These are phyloP conservation scores for Tuber borchii DNA, from an alignment of 495 filamentous ascomycete genomes.

Conservation along the genomic window DNA sequence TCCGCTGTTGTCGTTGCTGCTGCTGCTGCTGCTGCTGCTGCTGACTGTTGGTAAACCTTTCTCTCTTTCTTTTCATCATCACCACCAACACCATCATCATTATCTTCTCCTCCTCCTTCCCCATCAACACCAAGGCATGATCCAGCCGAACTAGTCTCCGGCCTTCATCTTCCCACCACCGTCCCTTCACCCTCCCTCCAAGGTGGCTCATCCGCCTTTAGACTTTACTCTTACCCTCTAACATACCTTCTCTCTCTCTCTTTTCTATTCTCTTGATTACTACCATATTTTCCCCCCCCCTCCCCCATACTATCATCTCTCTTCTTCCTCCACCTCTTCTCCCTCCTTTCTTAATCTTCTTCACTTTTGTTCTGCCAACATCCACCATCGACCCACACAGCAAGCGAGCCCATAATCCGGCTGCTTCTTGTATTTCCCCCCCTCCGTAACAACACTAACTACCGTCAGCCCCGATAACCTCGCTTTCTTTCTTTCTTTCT, in stretches of 20 bases:
- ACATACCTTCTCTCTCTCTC: slow-evolving; percentile 16
- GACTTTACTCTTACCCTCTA: slow-evolving; percentile 11
- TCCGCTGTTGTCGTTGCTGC: slow-evolving; percentile 9
- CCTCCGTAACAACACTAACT: slow-evolving; percentile 43
- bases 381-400: slow-evolving; percentile 28
- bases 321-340: neutral
- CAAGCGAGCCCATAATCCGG: slow-evolving; percentile 42
- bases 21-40: neutral
- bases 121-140: slow-evolving; percentile 6
- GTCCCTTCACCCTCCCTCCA: slow-evolving; percentile 6
- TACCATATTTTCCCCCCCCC: no score
- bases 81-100: slow-evolving; percentile 29
- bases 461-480: slow-evolving; percentile 44
- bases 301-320: neutral
- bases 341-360: slow-evolving; percentile 3
- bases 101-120: slow-evolving; percentile 12
- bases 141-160: slow-evolving; percentile 13
- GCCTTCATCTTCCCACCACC: slow-evolving; percentile 17
- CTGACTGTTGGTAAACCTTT: slow-evolving; percentile 27
- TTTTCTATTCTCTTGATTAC: slow-evolving; percentile 12
- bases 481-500: slow-evolving; percentile 37
- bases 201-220: slow-evolving; percentile 13
- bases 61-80: neutral
- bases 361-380: slow-evolving; percentile 15
- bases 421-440: slow-evolving; percentile 22